These are phyloP conservation scores for Monosporascus sp. DNA, from an alignment of 2,329 filamentous ascomycete species.

Conservation along the genomic window DNA sequence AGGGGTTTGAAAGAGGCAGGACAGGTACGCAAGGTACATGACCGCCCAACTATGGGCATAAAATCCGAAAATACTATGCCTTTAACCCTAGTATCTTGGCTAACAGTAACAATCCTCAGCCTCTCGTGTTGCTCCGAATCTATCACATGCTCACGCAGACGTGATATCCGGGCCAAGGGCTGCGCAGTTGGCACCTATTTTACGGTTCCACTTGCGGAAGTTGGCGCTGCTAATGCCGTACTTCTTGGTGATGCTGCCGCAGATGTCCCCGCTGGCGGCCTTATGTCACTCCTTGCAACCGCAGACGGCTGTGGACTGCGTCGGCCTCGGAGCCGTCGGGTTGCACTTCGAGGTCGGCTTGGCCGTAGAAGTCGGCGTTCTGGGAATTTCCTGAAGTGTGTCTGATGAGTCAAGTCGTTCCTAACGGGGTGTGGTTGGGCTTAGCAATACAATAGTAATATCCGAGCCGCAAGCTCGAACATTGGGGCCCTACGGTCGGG, in stretches of 20 bases:
- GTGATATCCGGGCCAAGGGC: background rate
- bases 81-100: too few relatives aligned
- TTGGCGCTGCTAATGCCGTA: background rate
- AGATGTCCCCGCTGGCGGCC: background rate
- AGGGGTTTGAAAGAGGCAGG: too few relatives aligned
- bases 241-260: background rate
- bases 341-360: background rate
- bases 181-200: background rate
- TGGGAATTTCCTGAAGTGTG: background rate
- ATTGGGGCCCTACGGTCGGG: background rate
- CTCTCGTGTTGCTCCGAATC: too few relatives aligned
- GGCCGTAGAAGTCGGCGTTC: background rate
- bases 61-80: too few relatives aligned
- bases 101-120: too few relatives aligned
- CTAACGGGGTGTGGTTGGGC: background rate
- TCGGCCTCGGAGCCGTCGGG: background rate
- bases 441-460: background rate
- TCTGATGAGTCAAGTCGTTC: background rate
- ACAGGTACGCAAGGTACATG: too few relatives aligned
- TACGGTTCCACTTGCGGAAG: background rate
- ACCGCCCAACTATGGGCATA: too few relatives aligned
- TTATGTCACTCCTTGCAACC: background rate
- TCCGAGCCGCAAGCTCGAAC: background rate
- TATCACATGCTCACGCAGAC: background rate
- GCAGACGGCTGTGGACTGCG: background rate